These are phyloP conservation scores for Aschersonia sp. DNA, from an alignment of 2,329 filamentous ascomycete genomes.

Conservation along the genomic window DNA sequence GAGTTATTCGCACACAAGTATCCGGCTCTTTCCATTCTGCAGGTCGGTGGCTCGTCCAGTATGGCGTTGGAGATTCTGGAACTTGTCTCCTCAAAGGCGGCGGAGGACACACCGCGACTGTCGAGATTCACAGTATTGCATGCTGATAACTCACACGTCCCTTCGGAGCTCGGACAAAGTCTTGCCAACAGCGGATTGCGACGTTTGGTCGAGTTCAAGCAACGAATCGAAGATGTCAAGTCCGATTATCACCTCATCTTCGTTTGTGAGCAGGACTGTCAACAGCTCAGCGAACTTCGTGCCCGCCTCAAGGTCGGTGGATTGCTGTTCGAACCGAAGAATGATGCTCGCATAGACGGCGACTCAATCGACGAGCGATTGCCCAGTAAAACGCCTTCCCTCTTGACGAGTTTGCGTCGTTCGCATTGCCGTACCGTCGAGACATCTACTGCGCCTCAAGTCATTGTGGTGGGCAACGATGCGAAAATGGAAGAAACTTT, in stretches of 20 bases:
- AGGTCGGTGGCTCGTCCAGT: conserved; percentile 15
- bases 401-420: too few species aligned
- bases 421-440: too few species aligned
- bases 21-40: conserved; percentile 22
- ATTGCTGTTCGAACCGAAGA: conserved; percentile 8
- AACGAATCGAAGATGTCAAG: conserved; percentile 8
- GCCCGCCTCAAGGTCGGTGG: conserved; percentile 15
- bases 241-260: conserved; percentile 21
- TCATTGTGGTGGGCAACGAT: too few species aligned
- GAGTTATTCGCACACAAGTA: conserved; percentile 22
- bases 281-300: conserved; percentile 7
- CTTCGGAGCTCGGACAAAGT: conserved; percentile 1
- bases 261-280: conserved; percentile 5
- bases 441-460: too few species aligned
- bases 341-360: neutral
- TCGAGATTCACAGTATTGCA: conserved; percentile 17
- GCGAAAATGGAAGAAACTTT: too few species aligned
- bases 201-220: conserved; percentile 14
- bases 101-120: conserved; percentile 15
- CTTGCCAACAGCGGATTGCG: conserved; percentile 7
- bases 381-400: too few species aligned
- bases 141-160: neutral
- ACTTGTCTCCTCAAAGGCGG: conserved; percentile 8
- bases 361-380: too few species aligned
- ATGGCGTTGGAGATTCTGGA: conserved; percentile 12